Evolutionary conservation across 352 stramenopile genomes (phyloP).

Genomic region (Phytophthora fragariae): DNA sequence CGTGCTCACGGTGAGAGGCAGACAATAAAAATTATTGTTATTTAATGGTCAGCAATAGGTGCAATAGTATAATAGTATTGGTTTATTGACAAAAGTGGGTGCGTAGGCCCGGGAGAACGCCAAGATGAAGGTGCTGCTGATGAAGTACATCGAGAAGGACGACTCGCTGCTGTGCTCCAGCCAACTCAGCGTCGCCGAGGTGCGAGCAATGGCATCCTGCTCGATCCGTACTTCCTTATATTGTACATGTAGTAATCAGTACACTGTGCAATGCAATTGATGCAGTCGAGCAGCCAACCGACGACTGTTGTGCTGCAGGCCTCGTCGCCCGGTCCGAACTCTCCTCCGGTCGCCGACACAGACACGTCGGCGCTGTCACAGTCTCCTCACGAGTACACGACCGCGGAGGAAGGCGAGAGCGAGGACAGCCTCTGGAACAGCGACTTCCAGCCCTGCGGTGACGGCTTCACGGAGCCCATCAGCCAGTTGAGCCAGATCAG

Average conservation of each 20-base stretch:
- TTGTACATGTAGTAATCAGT: neutral
- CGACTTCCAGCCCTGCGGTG: slow-evolving; percentile 56
- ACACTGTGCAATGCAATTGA: slow-evolving; percentile 1
- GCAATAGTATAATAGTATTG: neutral
- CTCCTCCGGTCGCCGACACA: slow-evolving; percentile 23
- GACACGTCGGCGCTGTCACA: slow-evolving; percentile 45
- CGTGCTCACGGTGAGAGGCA: slow-evolving; percentile 55
- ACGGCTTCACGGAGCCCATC: slow-evolving; percentile 64
- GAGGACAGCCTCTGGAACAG: slow-evolving; percentile 72
- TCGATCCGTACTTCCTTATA: neutral
- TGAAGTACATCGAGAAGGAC: slow-evolving; percentile 90
- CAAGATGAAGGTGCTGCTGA: slow-evolving; percentile 88
- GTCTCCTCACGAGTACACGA: slow-evolving; percentile 51
- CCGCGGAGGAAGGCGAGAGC: slow-evolving; percentile 61
- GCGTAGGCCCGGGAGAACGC: slow-evolving; percentile 79
- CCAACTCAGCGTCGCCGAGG: slow-evolving; percentile 69
- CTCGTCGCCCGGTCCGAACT: slow-evolving; percentile 17
- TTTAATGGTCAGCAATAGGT: neutral
- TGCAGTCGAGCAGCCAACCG: slow-evolving; percentile 40
- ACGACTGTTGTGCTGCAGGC: slow-evolving; percentile 9
- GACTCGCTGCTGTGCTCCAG: slow-evolving; percentile 80
- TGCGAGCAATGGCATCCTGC: slow-evolving; percentile 4
- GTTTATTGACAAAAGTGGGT: slow-evolving; percentile 1
- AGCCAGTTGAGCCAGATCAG: slow-evolving; percentile 80
- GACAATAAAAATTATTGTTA: neutral